Evolutionary conservation across 495 filamentous ascomycete species (phyloP), one percentile per base, ranked within the genome.

Genomic region (Copromyces sp.): DNA sequence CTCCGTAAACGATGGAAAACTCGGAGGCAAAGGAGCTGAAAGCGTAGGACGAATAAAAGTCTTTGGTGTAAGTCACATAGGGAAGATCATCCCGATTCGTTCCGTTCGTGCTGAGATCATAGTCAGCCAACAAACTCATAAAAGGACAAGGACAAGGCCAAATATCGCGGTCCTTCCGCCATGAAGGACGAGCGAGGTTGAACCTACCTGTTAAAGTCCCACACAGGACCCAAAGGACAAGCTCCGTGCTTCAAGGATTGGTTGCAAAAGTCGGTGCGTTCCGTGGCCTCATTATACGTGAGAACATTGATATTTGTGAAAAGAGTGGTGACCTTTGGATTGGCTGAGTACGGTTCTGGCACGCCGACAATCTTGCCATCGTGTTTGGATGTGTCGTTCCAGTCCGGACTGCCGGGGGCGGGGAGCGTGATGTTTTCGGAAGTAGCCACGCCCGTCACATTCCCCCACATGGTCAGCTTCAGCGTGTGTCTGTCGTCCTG

Each of bases 381-480:
- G 2, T 87, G 89, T 69, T 84, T 80, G 53, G 86, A 89, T 0
- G 83, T 75, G 77, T 93, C 84, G 1, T 68, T 76, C 83, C 84
- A 86, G 69, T 80, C 77, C 84, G 90, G 89, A 68, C 80, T 77
- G 5, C 84, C 78, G 74, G 87, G 82, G 65, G 87, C 79, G 53
- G 92, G 92, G 72, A 89, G 84, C 70, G 79, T 65, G n/a, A 76
- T 74, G 61, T 78, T 73, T 37, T 14, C 53, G 35, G 53, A 65
- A 24, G 76, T 79, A 38, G 77, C 79, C 32, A 82, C 82, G 9
- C 95, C 95, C 37, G 90, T 90, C 29, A 98, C 93, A 81, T 98
- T 97, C 32, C 94, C 94, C 82, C 93, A 98, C 29, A 97, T 89
- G 2, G 90, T 97, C 38, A 98, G 82, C 72, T 88, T 88, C 39